Evolutionary conservation across 225 moss, liverwort and hornwort genomes (phyloP), one percentile per base, ranked within the genome.

Genomic region (Sphagnum contortum): DNA sequence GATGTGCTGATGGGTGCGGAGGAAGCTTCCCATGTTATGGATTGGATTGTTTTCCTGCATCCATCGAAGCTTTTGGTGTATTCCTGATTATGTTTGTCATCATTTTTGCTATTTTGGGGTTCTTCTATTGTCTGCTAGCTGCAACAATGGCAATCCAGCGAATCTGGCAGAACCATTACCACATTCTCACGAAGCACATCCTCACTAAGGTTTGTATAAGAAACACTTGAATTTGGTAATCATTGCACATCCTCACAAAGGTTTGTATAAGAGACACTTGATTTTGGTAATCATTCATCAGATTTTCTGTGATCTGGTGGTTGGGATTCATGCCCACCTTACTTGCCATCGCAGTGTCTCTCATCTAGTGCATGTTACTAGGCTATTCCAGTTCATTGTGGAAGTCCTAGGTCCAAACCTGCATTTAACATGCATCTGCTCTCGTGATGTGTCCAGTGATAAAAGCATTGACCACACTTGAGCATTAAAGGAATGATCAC

Each of bases 31-130:
- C 68, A 29, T 79, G 78, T 56, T 79, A 79, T 29, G 78, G 70
- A 44, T 74, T 71, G 78, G 74, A 59, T 48, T 79, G 78, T 59
- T 79, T 79, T 62, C 78, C 78, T 46, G 78, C 78, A 59, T 79
- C 78, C 3, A 60, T 79, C 3, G 78, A 79, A 64, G 78, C 74
- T 3, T 79, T 70, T 68, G 78, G 78, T 52, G 71, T 70, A 1
- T 71, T 79, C 3, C 67, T 79, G 48, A 67, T 79, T 9, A 70
- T 74, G 46, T 79, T 79, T 44, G 72, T 79, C 3, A 68, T 79
- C 53, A 70, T 79, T 60, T 74, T 79, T 50, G 74, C 78, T 6
- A 74, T 79, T 54, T 49, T 79, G 74, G 78, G 78, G 47, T 59
- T 79, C 6, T 74, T 71, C 11, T 79, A 79, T 44, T 67, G 78